These are phyloP conservation scores for Suillus placidus DNA, from an alignment of 768 basidiomycete genomes.

Conservation along the genomic window DNA sequence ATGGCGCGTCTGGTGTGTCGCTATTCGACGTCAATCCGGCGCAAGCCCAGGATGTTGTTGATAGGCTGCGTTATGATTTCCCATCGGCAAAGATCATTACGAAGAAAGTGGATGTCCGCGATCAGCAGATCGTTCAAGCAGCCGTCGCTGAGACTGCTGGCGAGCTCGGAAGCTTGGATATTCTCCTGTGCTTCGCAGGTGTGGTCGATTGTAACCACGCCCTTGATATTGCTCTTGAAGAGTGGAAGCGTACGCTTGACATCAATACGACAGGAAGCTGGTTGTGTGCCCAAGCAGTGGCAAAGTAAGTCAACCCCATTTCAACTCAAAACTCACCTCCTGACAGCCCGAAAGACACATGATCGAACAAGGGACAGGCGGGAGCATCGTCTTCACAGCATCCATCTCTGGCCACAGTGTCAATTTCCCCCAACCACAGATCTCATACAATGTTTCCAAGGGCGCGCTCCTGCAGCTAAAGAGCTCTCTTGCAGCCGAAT, in stretches of 20 bases:
- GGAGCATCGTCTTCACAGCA: constrained; percentile 45
- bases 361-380: constrained; percentile 43
- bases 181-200: constrained; percentile 47
- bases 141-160: constrained; percentile 29
- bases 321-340: not conserved
- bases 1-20: constrained; percentile 37
- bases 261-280: constrained; percentile 49
- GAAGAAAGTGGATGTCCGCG: constrained; percentile 38
- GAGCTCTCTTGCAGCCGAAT: constrained; percentile 44
- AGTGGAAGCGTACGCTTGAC: constrained; percentile 43
- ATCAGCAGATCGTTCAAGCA: constrained; percentile 27
- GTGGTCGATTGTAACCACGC: constrained; percentile 40
- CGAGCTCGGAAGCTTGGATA: constrained; percentile 37
- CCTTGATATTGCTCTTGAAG: constrained; percentile 31
- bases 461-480: constrained; percentile 43
- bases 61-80: constrained; percentile 26
- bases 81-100: constrained; percentile 37
- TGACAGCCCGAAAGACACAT: constrained; percentile 36
- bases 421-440: constrained; percentile 46
- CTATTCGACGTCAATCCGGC: constrained; percentile 28
- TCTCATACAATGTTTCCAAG: constrained; percentile 47
- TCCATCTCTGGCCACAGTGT: constrained; percentile 47
- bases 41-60: constrained; percentile 11
- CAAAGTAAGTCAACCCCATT: constrained; percentile 30
- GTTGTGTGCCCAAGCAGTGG: constrained; percentile 46